A percentile compares a stretch with the other conserved stretches of the same genome.
Conservation (phyloP, 192 early-diverging fungal genomes). For the Backusella tarrabulga region DNA sequence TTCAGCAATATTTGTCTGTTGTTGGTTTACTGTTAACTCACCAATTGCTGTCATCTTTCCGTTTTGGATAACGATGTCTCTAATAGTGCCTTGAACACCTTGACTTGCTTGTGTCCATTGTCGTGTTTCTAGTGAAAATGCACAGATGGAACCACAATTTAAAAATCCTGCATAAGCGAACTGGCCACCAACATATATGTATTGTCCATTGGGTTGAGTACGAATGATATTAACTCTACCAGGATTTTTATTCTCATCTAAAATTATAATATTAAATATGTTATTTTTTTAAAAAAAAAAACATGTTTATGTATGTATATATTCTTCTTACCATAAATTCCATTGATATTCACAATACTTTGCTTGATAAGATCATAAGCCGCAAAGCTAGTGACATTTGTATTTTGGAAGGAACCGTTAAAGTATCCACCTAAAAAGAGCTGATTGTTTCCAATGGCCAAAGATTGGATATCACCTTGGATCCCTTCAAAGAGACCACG, state of each 20-base stretch:
- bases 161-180: slow-evolving; percentile 50
- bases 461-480: slow-evolving; percentile 47
- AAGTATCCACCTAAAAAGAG: slow-evolving; percentile 60
- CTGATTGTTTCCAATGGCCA: slow-evolving; percentile 44
- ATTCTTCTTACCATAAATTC: slow-evolving; percentile 19
- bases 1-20: neutral
- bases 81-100: slow-evolving; percentile 29
- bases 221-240: slow-evolving; percentile 21
- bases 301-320: neutral
- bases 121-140: slow-evolving; percentile 13
- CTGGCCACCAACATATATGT: slow-evolving; percentile 48
- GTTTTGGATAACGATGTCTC: slow-evolving; percentile 37
- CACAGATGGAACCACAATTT: slow-evolving; percentile 28
- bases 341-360: slow-evolving; percentile 12
- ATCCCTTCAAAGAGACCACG: slow-evolving; percentile 33
- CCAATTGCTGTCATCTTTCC: slow-evolving; percentile 14
- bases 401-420: slow-evolving; percentile 21
- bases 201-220: slow-evolving; percentile 13
- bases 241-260: slow-evolving; percentile 6
- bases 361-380: slow-evolving; percentile 48
- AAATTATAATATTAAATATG: neutral
- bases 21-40: slow-evolving; percentile 1
- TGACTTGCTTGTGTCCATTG: slow-evolving; percentile 30
- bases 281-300: neutral
- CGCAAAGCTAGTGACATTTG: slow-evolving; percentile 35